Evolutionary conservation across 2,329 filamentous ascomycete genomes (phyloP).

Genomic region (Fusarium humuli): DNA sequence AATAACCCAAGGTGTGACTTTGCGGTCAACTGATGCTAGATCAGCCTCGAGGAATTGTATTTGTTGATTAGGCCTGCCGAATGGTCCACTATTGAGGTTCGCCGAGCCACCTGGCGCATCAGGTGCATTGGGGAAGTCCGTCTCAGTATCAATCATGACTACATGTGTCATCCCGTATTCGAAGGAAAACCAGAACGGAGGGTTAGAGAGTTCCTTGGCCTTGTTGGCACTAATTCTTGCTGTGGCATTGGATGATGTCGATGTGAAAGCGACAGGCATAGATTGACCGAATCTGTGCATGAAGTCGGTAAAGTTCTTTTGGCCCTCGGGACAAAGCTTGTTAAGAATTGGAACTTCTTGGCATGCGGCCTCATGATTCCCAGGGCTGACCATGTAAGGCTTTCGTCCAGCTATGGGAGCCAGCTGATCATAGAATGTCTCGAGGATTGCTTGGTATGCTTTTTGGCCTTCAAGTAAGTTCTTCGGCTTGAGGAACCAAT

Average conservation of each 20-base stretch:
- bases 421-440: slow-evolving; percentile 26
- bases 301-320: slow-evolving; percentile 35
- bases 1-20: slow-evolving; percentile 61
- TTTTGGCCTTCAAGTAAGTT: slow-evolving; percentile 21
- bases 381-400: slow-evolving; percentile 28
- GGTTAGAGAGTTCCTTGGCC: slow-evolving; percentile 27
- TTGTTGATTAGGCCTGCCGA: slow-evolving; percentile 19
- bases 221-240: slow-evolving; percentile 31
- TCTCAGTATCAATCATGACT: slow-evolving; percentile 52
- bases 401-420: slow-evolving; percentile 13
- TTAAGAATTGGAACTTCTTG: slow-evolving; percentile 24
- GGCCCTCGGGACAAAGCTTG: slow-evolving; percentile 17
- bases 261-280: slow-evolving; percentile 13
- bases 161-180: slow-evolving; percentile 47
- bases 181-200: slow-evolving; percentile 43
- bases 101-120: slow-evolving; percentile 23
- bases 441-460: slow-evolving; percentile 22
- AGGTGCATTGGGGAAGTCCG: slow-evolving; percentile 51
- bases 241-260: background rate
- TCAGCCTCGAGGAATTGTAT: slow-evolving; percentile 25
- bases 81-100: slow-evolving; percentile 21
- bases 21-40: slow-evolving; percentile 66
- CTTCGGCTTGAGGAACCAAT: slow-evolving; percentile 24
- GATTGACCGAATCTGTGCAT: slow-evolving; percentile 15
- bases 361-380: slow-evolving; percentile 25